These are phyloP conservation scores for Fusarium torreyae DNA, from an alignment of 2,329 filamentous ascomycete genomes.

Conservation along the genomic window DNA sequence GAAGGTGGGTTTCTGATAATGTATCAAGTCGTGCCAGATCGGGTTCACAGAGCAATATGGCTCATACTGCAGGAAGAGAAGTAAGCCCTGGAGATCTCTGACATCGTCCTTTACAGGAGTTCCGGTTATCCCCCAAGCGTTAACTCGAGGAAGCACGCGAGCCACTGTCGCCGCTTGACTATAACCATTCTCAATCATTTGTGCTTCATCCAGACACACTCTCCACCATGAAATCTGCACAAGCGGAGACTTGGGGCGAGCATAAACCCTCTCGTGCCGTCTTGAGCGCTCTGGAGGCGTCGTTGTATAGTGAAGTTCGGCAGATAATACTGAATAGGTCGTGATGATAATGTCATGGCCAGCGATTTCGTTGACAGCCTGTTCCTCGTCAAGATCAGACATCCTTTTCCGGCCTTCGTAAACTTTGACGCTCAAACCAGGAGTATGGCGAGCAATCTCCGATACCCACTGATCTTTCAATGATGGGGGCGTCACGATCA, in stretches of 20 bases:
- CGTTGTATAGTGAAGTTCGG: conserved; percentile 83
- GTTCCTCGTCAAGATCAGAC: conserved; percentile 54
- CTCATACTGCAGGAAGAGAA: conserved; percentile 85
- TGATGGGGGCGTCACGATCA: conserved; percentile 73
- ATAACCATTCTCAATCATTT: conserved; percentile 93
- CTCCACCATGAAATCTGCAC: conserved; percentile 91
- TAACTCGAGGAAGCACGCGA: conserved; percentile 82
- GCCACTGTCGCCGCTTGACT: conserved; percentile 87
- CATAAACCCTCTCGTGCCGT: conserved; percentile 76
- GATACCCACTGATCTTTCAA: conserved; percentile 74
- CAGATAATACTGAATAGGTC: conserved; percentile 79
- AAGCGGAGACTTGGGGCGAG: conserved; percentile 80
- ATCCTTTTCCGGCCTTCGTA: conserved; percentile 67
- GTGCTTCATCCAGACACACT: conserved; percentile 82
- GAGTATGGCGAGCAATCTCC: conserved; percentile 72
- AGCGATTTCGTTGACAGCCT: conserved; percentile 62
- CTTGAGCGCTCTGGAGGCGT: conserved; percentile 78
- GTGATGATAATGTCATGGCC: conserved; percentile 73
- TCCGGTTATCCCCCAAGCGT: conserved; percentile 91
- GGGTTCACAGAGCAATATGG: conserved; percentile 77
- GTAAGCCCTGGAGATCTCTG: conserved; percentile 81
- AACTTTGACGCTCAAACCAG: conserved; percentile 67
- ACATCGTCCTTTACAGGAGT: conserved; percentile 89
- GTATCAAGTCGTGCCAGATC: conserved; percentile 78
- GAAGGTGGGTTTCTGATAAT: conserved; percentile 75